These are phyloP conservation scores for Calonectria ilicicola DNA, from an alignment of 2,329 filamentous ascomycete species.

Conservation along the genomic window DNA sequence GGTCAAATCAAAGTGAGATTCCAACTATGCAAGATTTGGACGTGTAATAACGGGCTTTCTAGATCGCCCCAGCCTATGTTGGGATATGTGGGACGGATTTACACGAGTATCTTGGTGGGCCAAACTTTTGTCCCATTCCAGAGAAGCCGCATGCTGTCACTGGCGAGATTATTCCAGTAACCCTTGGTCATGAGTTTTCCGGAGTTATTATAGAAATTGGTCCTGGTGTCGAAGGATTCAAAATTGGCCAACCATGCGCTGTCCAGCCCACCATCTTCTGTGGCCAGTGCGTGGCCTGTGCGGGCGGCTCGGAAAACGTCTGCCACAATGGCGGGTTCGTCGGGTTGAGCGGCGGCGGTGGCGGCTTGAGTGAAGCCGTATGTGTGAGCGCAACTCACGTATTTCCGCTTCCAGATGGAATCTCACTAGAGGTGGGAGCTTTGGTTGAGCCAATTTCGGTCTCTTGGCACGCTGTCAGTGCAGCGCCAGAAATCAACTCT, in stretches of 20 bases:
- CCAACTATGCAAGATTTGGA: background rate
- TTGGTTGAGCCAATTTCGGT: constrained; percentile 66
- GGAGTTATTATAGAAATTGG: constrained; percentile 72
- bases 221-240: constrained; percentile 57
- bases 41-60: background rate
- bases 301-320: constrained; percentile 64
- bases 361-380: constrained; percentile 67
- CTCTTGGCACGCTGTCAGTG: constrained; percentile 58
- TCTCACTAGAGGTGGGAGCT: constrained; percentile 63
- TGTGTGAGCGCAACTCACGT: constrained; percentile 62
- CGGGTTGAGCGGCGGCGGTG: constrained; percentile 57
- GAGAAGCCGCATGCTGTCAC: constrained; percentile 67
- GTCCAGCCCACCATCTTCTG: constrained; percentile 72
- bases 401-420: constrained; percentile 62
- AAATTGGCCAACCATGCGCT: constrained; percentile 67
- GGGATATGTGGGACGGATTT: constrained; percentile 62
- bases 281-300: constrained; percentile 66
- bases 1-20: background rate
- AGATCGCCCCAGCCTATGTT: constrained; percentile 52
- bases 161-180: constrained; percentile 67
- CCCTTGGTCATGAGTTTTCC: constrained; percentile 74
- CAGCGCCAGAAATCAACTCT: constrained; percentile 52
- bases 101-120: constrained; percentile 48
- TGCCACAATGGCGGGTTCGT: constrained; percentile 60
- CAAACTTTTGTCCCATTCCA: constrained; percentile 55